A percentile compares a stretch with the other conserved stretches of the same genome.
Evolutionary conservation across 441 rosid genomes (phyloP).

Genomic region (Macaranga tanarius): DNA sequence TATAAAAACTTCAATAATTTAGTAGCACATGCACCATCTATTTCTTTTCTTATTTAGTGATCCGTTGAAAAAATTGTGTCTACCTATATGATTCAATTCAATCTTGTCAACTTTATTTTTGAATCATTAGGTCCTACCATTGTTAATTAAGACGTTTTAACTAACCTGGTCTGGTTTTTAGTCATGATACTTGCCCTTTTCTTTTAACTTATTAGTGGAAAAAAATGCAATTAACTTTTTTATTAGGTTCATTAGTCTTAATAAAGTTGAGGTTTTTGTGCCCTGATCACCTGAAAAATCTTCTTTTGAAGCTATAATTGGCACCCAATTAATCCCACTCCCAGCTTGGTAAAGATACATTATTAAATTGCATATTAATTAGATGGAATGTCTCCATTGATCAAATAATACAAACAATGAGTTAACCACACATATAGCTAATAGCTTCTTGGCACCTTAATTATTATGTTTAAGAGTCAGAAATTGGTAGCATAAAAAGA

Average conservation of each 20-base stretch:
- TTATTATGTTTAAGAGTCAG: neutral
- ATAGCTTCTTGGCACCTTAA: neutral
- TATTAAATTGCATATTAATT: neutral
- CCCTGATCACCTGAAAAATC: conserved; percentile 10
- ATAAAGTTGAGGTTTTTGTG: neutral
- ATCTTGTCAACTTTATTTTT: conserved; percentile 28
- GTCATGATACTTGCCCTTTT: neutral
- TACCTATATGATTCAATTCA: neutral
- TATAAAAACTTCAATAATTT: conserved; percentile 29
- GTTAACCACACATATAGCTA: neutral
- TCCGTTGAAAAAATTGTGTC: conserved; percentile 25
- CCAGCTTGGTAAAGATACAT: neutral
- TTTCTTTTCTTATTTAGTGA: conserved; percentile 12
- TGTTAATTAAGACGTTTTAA: conserved; percentile 24
- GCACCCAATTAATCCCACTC: neutral
- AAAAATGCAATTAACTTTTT: neutral
- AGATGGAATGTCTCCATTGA: neutral
- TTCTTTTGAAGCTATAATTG: conserved; percentile 10
- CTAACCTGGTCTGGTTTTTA: conserved; percentile 10
- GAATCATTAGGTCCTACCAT: conserved; percentile 12
- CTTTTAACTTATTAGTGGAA: conserved; percentile 5
- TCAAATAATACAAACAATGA: neutral
- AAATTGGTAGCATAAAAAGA: conserved; percentile 4
- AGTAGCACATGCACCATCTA: conserved; percentile 31
- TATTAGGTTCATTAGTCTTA: conserved; percentile 11